Evolutionary conservation across 768 basidiomycete species (phyloP), one percentile per base, ranked within the genome.

Genomic region (Lactarius sanguifluus): DNA sequence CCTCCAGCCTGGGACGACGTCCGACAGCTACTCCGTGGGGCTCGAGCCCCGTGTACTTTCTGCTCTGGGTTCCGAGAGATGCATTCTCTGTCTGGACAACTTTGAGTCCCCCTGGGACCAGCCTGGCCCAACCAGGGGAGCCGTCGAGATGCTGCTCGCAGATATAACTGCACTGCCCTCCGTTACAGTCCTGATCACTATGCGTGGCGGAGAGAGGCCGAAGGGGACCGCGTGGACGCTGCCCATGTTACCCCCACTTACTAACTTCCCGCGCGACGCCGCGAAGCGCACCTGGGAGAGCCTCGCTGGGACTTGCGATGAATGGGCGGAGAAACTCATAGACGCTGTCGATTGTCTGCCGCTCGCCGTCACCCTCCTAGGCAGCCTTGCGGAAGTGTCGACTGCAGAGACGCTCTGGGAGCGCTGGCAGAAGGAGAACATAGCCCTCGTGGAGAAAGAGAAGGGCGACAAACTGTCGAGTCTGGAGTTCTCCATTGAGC

Each of bases 81-180:
- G 75, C 9, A 55, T 80, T 28, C 38, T 81, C 25, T 64, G 80
- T 28, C 70, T 81, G 10, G 79, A 81, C 62, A 78, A 80, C 61
- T 79, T 81, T 61, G 80, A 81, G 71, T 78, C 79, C 6, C 73
- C 77, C 5, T 79, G 78, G 79, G 73, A 77, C 64, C 69, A 71
- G 52, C 65, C 62, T 9, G 64, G 52, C 20, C 30, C 61, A 8
- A 20, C 23, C 20, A 67, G 23, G 23, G 41, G n/a, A 25, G 67
- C 67, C 28, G 64, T 68, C n/a, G 67, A 68, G 47, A 41, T 34
- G 23, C 34, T 68, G 15, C 64, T 68, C 12, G 55, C 64, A 7
- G 45, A 30, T 20, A 57, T 68, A 34, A 68, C 67, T 3, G 64
- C 57, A 32, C 32, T 68, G 15, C 28, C 59, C 41, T 68, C 64